phyloP scores from a whole-genome alignment of 306 rosid species.

The Macrotyloma uniflorum region DNA sequence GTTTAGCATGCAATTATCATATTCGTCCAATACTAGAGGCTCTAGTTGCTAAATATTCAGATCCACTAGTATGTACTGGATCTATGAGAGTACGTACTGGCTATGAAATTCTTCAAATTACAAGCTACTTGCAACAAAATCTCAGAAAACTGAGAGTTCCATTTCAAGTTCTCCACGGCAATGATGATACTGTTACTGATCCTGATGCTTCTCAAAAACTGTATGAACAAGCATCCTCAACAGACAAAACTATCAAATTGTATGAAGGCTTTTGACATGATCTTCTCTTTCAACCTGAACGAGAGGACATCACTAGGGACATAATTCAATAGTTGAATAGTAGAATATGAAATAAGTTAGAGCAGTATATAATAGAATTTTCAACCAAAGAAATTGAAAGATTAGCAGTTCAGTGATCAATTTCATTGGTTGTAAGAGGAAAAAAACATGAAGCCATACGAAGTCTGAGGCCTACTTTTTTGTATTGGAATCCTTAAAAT shows the following conservation, averaged over 20 bases:
- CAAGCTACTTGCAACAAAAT: conserved; percentile 76
- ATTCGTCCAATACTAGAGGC: no score
- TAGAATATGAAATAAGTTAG: conserved; percentile 51
- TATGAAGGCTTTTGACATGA: conserved; percentile 78
- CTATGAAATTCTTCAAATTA: conserved; percentile 70
- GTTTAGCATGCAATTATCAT: no score
- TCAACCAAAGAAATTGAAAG: conserved; percentile 1
- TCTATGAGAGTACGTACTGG: conserved; percentile 77
- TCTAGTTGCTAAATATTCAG: conserved; percentile 76
- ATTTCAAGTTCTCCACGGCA: conserved; percentile 89
- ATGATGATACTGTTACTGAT: conserved; percentile 79
- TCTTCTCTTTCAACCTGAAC: conserved; percentile 85
- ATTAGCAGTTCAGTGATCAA: neutral
- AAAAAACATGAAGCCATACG: neutral
- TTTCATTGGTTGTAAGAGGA: conserved; percentile 6
- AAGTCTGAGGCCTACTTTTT: conserved; percentile 5
- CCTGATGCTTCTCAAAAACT: conserved; percentile 72
- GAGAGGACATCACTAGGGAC: conserved; percentile 54
- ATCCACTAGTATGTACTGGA: conserved; percentile 84
- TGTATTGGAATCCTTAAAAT: conserved; percentile 11
- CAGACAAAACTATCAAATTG: conserved; percentile 75
- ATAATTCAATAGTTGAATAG: conserved; percentile 74
- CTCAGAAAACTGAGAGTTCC: conserved; percentile 65
- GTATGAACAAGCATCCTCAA: conserved; percentile 72
- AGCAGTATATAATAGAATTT: conserved; percentile 5